phyloP scores from a whole-genome alignment of 345 rosid genomes.

The Cochlearia excelsa region DNA sequence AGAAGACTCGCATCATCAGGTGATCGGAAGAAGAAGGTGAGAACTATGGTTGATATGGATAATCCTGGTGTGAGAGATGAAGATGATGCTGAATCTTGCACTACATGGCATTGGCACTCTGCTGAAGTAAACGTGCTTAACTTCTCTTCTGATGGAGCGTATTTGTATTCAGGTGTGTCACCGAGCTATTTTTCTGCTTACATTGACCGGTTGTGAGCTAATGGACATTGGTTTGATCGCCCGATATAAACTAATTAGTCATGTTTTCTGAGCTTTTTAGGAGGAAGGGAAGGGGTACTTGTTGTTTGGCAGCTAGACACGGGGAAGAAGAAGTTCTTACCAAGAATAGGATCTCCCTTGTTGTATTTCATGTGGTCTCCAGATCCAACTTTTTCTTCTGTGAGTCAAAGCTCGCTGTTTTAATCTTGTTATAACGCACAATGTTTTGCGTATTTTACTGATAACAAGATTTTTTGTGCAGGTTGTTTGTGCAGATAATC shows the following conservation, averaged over 20 bases:
- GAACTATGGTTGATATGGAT: constrained; percentile 41
- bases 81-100: constrained; percentile 92
- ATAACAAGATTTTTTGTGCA: constrained; percentile 36
- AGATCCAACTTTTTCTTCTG: constrained; percentile 83
- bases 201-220: neutral
- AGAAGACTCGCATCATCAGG: constrained; percentile 38
- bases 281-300: constrained; percentile 97
- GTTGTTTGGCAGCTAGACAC: constrained; percentile 98
- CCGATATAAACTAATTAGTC: neutral
- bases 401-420: constrained; percentile 40
- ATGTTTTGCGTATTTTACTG: constrained; percentile 27
- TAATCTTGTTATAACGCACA: constrained; percentile 7
- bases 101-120: constrained; percentile 93
- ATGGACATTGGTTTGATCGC: neutral
- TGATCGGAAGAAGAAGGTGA: constrained; percentile 32
- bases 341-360: constrained; percentile 92
- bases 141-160: constrained; percentile 94
- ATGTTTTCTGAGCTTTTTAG: constrained; percentile 37
- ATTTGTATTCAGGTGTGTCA: constrained; percentile 67
- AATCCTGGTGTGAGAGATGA: constrained; percentile 83
- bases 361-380: constrained; percentile 65
- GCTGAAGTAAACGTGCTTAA: constrained; percentile 59
- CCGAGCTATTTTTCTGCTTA: neutral
- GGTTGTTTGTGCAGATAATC: constrained; percentile 98
- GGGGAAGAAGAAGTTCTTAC: constrained; percentile 91